Conservation (phyloP, 202 grass and related monocot genomes). For the Elaeis oleifera region DNA sequence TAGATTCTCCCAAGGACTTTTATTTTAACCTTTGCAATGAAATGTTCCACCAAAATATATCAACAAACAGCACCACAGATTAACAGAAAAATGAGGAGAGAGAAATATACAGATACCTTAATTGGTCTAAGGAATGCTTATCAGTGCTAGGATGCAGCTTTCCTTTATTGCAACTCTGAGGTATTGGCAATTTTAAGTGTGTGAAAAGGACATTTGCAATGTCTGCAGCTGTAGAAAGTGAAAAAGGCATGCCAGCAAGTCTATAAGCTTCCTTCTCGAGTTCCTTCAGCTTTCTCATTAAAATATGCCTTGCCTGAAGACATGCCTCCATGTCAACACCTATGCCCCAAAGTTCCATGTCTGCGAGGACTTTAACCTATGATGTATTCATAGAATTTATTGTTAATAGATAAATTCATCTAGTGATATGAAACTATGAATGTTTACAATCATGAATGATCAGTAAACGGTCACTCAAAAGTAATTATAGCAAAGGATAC, state of each 20-base stretch:
- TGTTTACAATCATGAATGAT: no score
- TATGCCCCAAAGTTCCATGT: slow-evolving; percentile 91
- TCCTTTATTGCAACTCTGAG: slow-evolving; percentile 60
- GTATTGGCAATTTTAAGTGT: slow-evolving; percentile 75
- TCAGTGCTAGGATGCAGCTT: slow-evolving; percentile 90
- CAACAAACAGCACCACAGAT: no score
- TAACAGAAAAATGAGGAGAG: background rate
- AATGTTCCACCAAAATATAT: no score
- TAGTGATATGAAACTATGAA: no score
- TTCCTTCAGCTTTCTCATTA: slow-evolving; percentile 79
- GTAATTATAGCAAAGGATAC: slow-evolving; percentile 34
- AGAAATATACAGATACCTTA: slow-evolving; percentile 46
- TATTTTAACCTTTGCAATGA: no score
- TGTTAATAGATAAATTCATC: no score
- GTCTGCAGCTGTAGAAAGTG: slow-evolving; percentile 69
- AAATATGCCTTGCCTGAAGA: slow-evolving; percentile 58
- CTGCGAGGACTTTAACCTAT: slow-evolving; percentile 87
- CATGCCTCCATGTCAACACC: slow-evolving; percentile 92
- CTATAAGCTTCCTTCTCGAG: slow-evolving; percentile 78
- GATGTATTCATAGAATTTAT: slow-evolving; percentile 2
- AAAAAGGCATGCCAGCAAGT: slow-evolving; percentile 76
- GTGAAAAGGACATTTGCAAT: slow-evolving; percentile 85
- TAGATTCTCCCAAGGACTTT: no score
- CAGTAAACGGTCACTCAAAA: no score
- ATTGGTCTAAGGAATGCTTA: slow-evolving; percentile 64